Evolutionary conservation across 2,329 filamentous ascomycete genomes (phyloP), one percentile per base, ranked within the genome.

Genomic region (Cordyceps tenuipes): DNA sequence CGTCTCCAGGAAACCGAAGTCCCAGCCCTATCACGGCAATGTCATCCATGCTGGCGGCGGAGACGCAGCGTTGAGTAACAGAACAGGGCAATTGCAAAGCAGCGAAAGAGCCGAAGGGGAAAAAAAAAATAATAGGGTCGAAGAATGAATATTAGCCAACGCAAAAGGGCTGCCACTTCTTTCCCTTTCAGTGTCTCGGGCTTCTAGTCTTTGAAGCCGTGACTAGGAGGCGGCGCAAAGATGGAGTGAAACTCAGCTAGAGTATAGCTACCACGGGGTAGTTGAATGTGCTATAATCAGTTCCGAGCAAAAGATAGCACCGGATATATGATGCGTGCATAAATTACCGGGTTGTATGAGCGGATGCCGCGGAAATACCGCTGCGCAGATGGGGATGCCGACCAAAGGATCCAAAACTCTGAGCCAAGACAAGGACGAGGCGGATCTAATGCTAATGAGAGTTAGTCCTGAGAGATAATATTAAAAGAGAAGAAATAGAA

Each of bases 1-100:
- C 79, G n/a, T 75, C 69, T 6, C 79, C 79, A 2, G 81, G 79
- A 50, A 83, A 82, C 6, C 78, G 73, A 43, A 80, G 75, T 9
- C 76, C 77, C 60, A 83, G 71, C 17, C 81, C 81, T 36, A 83
- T 70, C 12, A 83, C 72, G 3, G 79, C 81, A 53, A 82, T 77
- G 54, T 79, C 77, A n/a, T 77, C 74, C 64, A 68, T 70, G 3
- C 10, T 34, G 39, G 43, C 53, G 23, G 29, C 5, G 12, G 2
- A 0, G 2, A 60, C 21, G 15, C 15, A 29, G 49, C 4, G 34
- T 7, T 23, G 19, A 50, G n/a, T 17, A 41, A 41, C n/a, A 41
- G 19, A 19, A 48, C 26, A 36, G 34, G 43, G 31, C 15, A 46
- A n/a, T 23, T 46, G 5, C 2, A n/a, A 19, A 10, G 12, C 21